Percentiles rank a stretch among this genome's conserved stretches.
phyloP scores from a whole-genome alignment of 331 rosid species.

The Rhamnella rubrinervis region DNA sequence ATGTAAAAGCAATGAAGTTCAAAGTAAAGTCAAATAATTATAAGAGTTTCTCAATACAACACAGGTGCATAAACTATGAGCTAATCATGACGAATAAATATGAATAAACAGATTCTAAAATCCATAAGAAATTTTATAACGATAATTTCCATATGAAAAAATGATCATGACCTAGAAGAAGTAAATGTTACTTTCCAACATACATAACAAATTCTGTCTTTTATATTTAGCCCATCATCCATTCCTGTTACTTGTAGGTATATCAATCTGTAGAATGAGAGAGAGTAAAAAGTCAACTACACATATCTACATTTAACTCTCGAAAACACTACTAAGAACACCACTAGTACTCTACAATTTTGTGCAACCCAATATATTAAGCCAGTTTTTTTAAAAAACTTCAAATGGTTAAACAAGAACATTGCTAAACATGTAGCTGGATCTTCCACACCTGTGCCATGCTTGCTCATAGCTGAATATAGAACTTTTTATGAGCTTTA shows the following conservation, averaged over 20 bases:
- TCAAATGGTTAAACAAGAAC: not conserved
- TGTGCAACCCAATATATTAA: constrained; percentile 10
- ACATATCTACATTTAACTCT: not conserved
- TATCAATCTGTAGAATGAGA: constrained; percentile 57
- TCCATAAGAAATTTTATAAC: not conserved
- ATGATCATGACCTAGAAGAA: constrained; percentile 7
- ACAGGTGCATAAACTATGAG: not conserved
- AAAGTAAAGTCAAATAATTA: not conserved
- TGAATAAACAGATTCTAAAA: not conserved
- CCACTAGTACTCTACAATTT: not conserved
- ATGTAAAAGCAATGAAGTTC: constrained; percentile 15
- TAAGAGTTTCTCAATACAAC: not conserved
- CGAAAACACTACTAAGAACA: not conserved
- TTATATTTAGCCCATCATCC: constrained; percentile 86
- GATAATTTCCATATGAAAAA: constrained; percentile 5
- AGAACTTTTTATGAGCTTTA: constrained; percentile 91
- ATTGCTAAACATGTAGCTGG: constrained; percentile 1
- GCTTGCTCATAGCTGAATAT: constrained; percentile 96
- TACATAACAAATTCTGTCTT: constrained; percentile 82
- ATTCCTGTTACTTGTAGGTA: constrained; percentile 92
- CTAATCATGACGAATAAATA: not conserved
- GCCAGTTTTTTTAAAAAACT: not conserved
- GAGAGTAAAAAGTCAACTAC: constrained; percentile 1
- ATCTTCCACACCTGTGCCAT: constrained; percentile 83
- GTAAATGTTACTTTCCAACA: constrained; percentile 30